Conservation (phyloP, 164 flowering plant genomes). For the Kalanchoe fedtschenkoi region DNA sequence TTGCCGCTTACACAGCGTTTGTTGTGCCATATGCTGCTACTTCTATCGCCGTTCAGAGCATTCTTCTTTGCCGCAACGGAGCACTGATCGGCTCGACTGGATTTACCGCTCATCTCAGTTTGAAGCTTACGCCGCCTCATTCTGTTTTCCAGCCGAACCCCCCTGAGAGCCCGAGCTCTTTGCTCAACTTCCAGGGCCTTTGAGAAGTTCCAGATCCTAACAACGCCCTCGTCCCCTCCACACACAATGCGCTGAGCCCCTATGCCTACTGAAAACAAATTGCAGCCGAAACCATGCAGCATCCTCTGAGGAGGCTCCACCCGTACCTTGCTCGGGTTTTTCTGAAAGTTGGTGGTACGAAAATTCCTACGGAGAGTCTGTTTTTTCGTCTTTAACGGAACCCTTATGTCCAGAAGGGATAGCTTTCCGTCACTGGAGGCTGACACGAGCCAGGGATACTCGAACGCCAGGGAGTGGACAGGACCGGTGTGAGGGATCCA, state of each 20-base stretch:
- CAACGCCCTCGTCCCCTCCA: slow-evolving; percentile 84
- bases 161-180: slow-evolving; percentile 49
- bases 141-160: slow-evolving; percentile 60
- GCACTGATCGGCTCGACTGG: slow-evolving; percentile 43
- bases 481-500: slow-evolving; percentile 81
- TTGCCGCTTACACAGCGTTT: slow-evolving; percentile 51
- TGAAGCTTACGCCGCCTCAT: slow-evolving; percentile 68
- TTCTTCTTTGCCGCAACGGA: slow-evolving; percentile 72
- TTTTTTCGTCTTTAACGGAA: slow-evolving; percentile 36
- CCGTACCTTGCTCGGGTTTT: not conserved
- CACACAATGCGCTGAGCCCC: slow-evolving; percentile 81
- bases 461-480: slow-evolving; percentile 74
- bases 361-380: slow-evolving; percentile 13
- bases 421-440: slow-evolving; percentile 82
- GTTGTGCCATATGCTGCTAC: slow-evolving; percentile 39
- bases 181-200: slow-evolving; percentile 64
- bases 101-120: slow-evolving; percentile 37
- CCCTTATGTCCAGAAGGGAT: slow-evolving; percentile 68
- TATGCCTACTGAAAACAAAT: slow-evolving; percentile 60
- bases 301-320: slow-evolving; percentile 87
- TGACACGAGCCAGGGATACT: slow-evolving; percentile 95
- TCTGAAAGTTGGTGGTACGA: not conserved
- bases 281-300: slow-evolving; percentile 72
- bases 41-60: slow-evolving; percentile 40
- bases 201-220: slow-evolving; percentile 87